Base-by-base conservation (phyloP, 441 rosid genomes). In the Brassica balearica region DNA sequence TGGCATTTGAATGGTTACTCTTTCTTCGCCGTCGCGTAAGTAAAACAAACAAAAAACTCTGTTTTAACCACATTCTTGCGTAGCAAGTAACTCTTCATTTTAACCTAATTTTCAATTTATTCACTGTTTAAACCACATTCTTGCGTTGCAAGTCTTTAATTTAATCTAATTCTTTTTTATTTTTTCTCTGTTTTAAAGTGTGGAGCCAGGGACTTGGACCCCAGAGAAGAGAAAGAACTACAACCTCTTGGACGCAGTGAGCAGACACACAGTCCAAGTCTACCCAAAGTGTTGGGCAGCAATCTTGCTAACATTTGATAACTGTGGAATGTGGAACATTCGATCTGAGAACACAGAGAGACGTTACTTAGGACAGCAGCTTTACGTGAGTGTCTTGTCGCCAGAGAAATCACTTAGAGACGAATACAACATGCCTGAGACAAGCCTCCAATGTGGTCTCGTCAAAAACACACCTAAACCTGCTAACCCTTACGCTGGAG, bases 21-120 rank as follows among this genome's bases (percentile, higher is more conserved):
- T 3, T 92, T 92, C 85, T 92, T 89, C 11, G 81, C 88, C 9
- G 94, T 90, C 0, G 95, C 86, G 86, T 89, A 86, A 84, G 88
- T 85, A 36, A 58, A 70, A 51, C 25, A 66, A 72, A 20, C 56
- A 29, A 36, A 4, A 41, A 3, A 23, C 43, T 60, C 15, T 60
- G 7, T 22, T 43, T 67, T 27, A 34, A 65, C 4, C 17, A 6
- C 1, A 69, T 73, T 74, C 68, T 80, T 69, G 17, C 62, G 1
- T 0, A 0, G 36, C 70, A 68, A 23, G 59, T 17, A 73, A 46
- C 63, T 17, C n/a, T 62, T 48, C 17, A 29, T 46, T 34, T 46
- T 46, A 46, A 46, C 6, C 53, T 46, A 12, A 46, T 12, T 46
- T 46, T 46, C 53, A 43, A 3, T 34, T 34, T 6, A 34, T 34